Percentiles rank a stretch among this genome's conserved stretches.
Evolutionary conservation across 176 grass and related monocot genomes (phyloP).

Genomic region (Aegilops longissima): DNA sequence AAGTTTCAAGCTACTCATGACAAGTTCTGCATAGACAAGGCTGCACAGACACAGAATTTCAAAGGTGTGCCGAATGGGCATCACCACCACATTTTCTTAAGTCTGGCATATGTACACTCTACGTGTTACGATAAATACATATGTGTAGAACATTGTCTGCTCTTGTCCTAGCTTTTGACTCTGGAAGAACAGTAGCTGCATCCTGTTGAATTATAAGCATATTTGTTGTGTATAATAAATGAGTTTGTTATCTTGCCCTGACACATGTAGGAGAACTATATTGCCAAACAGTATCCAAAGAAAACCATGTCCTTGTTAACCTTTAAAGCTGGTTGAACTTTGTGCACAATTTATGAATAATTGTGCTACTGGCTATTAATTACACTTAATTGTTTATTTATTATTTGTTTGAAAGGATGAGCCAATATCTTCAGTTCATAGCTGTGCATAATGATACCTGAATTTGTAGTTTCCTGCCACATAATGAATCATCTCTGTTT

Average conservation of each 20-base stretch:
- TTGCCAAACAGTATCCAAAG: neutral
- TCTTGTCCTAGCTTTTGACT: neutral
- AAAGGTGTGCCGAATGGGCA: conserved; percentile 53
- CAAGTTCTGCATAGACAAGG: conserved; percentile 77
- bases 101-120: neutral
- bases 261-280: neutral
- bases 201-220: neutral
- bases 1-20: conserved; percentile 37
- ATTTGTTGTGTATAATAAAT: neutral
- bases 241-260: neutral
- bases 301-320: neutral
- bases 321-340: neutral
- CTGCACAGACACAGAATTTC: conserved; percentile 67
- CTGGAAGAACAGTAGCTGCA: neutral
- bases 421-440: neutral
- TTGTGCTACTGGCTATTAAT: neutral
- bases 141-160: conserved; percentile 4
- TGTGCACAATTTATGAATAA: neutral
- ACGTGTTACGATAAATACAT: neutral
- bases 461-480: neutral
- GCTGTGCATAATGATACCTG: neutral
- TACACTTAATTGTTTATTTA: neutral
- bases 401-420: neutral
- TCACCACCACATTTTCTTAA: neutral
- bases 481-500: neutral